These are phyloP conservation scores for Sesbania bispinosa DNA, from an alignment of 306 rosid genomes.

Conservation along the genomic window DNA sequence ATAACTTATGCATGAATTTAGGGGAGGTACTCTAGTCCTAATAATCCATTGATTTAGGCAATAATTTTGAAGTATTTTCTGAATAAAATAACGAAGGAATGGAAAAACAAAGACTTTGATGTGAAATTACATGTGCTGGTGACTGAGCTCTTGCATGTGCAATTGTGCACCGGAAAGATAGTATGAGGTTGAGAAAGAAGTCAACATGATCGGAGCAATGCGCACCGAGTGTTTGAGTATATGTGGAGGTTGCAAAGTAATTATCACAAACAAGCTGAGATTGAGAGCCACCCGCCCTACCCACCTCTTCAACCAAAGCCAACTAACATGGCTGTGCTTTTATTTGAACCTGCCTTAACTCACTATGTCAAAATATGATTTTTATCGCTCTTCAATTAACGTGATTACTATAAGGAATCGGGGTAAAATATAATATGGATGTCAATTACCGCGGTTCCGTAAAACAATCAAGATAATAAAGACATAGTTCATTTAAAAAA, in stretches of 20 bases:
- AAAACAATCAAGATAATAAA: too few species aligned
- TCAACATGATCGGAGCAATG: background rate
- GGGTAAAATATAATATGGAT: too few species aligned
- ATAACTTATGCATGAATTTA: too few species aligned
- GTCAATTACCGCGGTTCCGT: too few species aligned
- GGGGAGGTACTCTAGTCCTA: too few species aligned
- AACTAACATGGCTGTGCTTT: slow-evolving; percentile 39
- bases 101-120: slow-evolving; percentile 29
- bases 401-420: too few species aligned
- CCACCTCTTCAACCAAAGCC: background rate
- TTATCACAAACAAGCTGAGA: slow-evolving; percentile 25
- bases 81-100: background rate
- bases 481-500: too few species aligned
- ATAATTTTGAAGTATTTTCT: background rate
- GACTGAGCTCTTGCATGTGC: slow-evolving; percentile 35
- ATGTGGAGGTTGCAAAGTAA: slow-evolving; percentile 13
- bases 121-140: slow-evolving; percentile 33
- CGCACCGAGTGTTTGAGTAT: slow-evolving; percentile 13
- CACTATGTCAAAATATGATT: too few species aligned
- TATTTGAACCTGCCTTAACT: slow-evolving; percentile 12
- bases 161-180: slow-evolving; percentile 21
- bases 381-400: too few species aligned
- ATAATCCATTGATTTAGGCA: slow-evolving; percentile 17
- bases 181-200: slow-evolving; percentile 1
- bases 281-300: background rate